Evolutionary conservation across 23 red algal species (phyloP), one percentile per base, ranked within the genome.

Genomic region (Agarophyton chilense): DNA sequence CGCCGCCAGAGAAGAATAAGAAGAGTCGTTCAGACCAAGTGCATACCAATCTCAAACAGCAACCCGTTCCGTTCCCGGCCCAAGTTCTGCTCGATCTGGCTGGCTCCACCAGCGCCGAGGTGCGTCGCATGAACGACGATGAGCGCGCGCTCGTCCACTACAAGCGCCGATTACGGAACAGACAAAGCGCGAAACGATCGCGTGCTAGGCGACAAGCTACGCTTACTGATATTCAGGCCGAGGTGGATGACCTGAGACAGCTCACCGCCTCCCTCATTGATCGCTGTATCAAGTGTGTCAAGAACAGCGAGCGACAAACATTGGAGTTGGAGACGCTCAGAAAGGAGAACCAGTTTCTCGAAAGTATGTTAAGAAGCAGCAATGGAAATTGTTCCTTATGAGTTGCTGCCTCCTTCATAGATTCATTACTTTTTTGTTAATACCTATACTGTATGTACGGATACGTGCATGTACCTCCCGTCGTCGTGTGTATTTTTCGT

Each of bases 91-190:
- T 85, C 33, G 90, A 93, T 42, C 52, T 93, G 54, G 82, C 81
- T 10, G 90, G 90, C 25, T 80, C 57, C 12, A 93, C 90, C 45
- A 86, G 81, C 68, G 80, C 90, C 18, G 82, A 81, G 68, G 90
- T 93, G 32, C 65, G 82, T 42, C 46, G 72, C 28, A 93, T 93
- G 90, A 79, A 79, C 42, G 72, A 79, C 17, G 90, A 93, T n/a
- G 90, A 93, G 53, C 78, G 90, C 17, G 90, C 80, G 18, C 56
- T 93, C 42, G 90, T 93, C 21, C 82, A 86, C 46, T 93, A 86
- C 90, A 93, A 93, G 66, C 78, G 90, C 6, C 80, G 82, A 4
- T 24, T 93, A 42, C 46, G 90, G 9, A 93, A 93, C 52, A 10
- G 90, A 25, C 77, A 93, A 29, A 86, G 81, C 47, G 90, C 90